phyloP scores from a whole-genome alignment of 371 early-diverging fungal species.

The Mucor velutinosus region DNA sequence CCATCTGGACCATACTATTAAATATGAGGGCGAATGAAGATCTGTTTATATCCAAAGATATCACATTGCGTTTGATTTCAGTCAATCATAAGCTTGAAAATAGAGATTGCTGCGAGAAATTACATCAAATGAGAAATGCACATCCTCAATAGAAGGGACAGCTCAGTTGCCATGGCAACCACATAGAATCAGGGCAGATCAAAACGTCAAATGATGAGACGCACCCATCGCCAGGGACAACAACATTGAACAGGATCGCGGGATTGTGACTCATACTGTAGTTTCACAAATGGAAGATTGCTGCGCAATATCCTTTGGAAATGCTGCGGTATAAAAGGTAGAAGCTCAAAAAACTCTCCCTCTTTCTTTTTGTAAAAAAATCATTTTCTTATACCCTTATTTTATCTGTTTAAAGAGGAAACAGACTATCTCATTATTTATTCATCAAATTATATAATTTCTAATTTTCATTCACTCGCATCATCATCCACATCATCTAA shows the following conservation, averaged over 20 bases:
- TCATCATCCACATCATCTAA: background rate
- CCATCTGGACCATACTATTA: background rate
- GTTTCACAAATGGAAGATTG: constrained; percentile 12
- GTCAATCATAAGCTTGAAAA: background rate
- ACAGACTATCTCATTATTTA: background rate
- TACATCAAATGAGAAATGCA: background rate
- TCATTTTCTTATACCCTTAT: constrained; percentile 8
- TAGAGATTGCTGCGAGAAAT: constrained; percentile 1
- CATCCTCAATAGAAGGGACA: background rate
- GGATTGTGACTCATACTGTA: constrained; percentile 8
- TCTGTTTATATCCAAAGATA: background rate
- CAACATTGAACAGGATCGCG: background rate
- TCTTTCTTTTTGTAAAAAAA: constrained; percentile 6
- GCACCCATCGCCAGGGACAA: background rate
- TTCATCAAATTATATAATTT: background rate
- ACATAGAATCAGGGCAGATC: background rate
- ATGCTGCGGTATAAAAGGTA: constrained; percentile 21
- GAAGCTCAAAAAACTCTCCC: background rate
- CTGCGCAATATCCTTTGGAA: constrained; percentile 10
- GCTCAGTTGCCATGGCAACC: background rate
- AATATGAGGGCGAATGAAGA: background rate
- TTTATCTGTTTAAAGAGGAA: background rate
- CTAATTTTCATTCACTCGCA: background rate
- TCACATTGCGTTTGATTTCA: background rate
- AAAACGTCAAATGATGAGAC: constrained; percentile 4